Evolutionary conservation across 345 rosid species (phyloP).

Genomic region (Salix brachista): DNA sequence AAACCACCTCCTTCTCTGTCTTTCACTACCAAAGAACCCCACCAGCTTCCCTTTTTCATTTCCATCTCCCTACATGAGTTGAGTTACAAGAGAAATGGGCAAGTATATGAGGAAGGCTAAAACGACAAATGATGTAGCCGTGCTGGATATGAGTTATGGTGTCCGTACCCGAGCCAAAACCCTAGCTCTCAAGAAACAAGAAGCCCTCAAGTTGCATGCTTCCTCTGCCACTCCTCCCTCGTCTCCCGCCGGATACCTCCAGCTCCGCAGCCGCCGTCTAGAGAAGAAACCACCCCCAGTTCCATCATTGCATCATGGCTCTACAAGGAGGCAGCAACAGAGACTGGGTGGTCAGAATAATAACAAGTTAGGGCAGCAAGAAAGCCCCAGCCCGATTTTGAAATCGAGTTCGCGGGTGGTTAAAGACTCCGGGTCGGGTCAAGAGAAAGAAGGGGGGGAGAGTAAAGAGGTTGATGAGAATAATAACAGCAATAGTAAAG

Average conservation of each 20-base stretch:
- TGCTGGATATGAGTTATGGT: constrained; percentile 69
- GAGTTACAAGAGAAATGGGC: constrained; percentile 49
- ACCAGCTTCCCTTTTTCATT: not conserved
- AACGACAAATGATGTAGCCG: constrained; percentile 53
- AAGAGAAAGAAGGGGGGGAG: constrained; percentile 17
- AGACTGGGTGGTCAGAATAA: constrained; percentile 1
- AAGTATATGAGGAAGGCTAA: constrained; percentile 78
- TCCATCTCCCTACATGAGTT: constrained; percentile 19
- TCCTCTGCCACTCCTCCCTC: constrained; percentile 12
- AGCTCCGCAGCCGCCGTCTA: constrained; percentile 84
- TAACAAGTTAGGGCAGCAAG: not conserved
- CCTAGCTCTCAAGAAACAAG: constrained; percentile 51
- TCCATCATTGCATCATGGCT: constrained; percentile 28
- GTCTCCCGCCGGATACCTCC: constrained; percentile 56
- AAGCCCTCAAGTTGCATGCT: not conserved
- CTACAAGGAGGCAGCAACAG: constrained; percentile 38
- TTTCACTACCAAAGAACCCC: not conserved
- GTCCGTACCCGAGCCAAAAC: constrained; percentile 84
- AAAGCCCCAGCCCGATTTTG: constrained; percentile 10
- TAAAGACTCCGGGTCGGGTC: constrained; percentile 29
- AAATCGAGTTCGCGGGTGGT: constrained; percentile 15
- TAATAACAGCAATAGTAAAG: constrained; percentile 19
- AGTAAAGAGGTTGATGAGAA: constrained; percentile 17
- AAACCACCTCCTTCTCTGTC: not conserved
- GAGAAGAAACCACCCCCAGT: constrained; percentile 52